These are phyloP conservation scores for Coemansia sp. DNA, from an alignment of 192 early-diverging fungal species.

Conservation along the genomic window DNA sequence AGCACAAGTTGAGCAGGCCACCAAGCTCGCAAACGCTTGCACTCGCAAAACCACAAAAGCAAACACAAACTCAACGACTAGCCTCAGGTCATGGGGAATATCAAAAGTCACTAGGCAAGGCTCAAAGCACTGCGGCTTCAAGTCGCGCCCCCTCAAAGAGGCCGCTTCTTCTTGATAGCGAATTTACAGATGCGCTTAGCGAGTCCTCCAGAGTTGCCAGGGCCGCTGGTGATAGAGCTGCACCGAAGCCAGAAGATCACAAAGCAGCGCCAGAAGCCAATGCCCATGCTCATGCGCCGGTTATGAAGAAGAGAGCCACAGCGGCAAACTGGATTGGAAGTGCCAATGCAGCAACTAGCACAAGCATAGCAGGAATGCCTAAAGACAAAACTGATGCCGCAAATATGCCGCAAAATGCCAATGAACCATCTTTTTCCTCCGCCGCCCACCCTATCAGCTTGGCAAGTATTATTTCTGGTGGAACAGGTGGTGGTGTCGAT, in stretches of 20 bases:
- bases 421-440: neutral
- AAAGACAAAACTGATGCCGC: neutral
- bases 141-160: neutral
- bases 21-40: neutral
- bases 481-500: too few relatives aligned
- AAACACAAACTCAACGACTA: neutral
- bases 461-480: neutral
- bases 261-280: neutral
- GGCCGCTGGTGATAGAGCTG: neutral
- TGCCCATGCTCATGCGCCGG: neutral
- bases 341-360: neutral
- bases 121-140: neutral
- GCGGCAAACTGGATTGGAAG: slow-evolving; percentile 8
- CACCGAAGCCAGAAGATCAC: neutral
- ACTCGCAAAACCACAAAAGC: neutral
- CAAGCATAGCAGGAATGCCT: neutral
- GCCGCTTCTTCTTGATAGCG: neutral
- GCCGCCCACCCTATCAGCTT: neutral
- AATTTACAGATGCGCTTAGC: neutral
- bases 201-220: neutral
- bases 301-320: slow-evolving; percentile 9
- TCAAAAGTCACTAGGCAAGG: neutral
- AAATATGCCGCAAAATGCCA: neutral
- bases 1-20: neutral
- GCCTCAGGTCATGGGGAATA: too few relatives aligned